phyloP scores from a whole-genome alignment of 2,329 filamentous ascomycete species.

The Cordyceps tenuipes region DNA sequence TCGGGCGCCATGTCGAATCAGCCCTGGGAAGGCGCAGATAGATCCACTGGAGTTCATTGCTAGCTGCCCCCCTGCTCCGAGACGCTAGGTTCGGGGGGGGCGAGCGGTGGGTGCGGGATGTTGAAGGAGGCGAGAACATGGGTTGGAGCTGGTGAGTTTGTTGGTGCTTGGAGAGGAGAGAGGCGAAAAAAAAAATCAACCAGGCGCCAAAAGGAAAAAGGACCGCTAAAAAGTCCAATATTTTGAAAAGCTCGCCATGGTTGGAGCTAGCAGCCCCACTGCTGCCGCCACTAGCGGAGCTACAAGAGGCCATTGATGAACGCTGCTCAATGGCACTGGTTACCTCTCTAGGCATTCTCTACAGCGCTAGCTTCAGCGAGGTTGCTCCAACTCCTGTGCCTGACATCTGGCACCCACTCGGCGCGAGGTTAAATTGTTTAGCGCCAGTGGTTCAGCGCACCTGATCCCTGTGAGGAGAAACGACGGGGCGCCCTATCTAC shows the following conservation, averaged over 20 bases:
- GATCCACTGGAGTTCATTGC: neutral
- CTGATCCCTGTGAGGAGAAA: neutral
- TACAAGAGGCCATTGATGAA: neutral
- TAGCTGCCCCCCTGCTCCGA: neutral
- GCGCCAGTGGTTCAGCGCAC: neutral
- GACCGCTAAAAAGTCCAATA: neutral
- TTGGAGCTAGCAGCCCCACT: neutral
- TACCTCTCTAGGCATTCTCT: neutral
- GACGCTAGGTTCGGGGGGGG: neutral
- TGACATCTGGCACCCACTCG: neutral
- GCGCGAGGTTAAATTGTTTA: neutral
- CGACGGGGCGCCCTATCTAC: neutral
- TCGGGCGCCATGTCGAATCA: neutral
- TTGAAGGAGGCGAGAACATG: neutral
- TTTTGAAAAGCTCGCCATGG: neutral
- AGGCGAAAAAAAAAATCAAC: neutral
- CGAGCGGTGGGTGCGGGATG: neutral
- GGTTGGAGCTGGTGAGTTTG: neutral
- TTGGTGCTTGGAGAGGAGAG: neutral
- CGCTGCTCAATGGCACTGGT: neutral
- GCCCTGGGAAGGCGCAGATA: neutral
- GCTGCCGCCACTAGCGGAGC: neutral
- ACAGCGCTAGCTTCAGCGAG: neutral
- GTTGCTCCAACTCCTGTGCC: constrained; percentile 1
- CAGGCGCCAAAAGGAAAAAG: neutral